These are phyloP conservation scores for Marchantia polymorpha DNA, from an alignment of 225 moss, liverwort and hornwort genomes.

Conservation along the genomic window DNA sequence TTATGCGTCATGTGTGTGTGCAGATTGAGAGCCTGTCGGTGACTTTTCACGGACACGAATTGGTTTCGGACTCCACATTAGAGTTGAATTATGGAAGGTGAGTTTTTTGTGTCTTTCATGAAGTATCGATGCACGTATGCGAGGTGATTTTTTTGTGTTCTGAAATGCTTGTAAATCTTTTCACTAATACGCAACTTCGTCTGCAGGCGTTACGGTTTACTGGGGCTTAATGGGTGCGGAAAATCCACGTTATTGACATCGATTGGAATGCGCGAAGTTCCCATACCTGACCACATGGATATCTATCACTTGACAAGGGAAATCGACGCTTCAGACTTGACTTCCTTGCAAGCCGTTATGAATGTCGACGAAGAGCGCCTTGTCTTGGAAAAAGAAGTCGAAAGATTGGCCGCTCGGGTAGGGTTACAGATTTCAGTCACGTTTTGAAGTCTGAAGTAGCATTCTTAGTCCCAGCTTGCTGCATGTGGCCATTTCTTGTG, in stretches of 20 bases:
- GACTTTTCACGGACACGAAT: slow-evolving; percentile 94
- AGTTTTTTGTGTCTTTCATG: not conserved
- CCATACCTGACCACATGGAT: slow-evolving; percentile 96
- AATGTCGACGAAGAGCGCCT: slow-evolving; percentile 82
- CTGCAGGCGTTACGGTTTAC: slow-evolving; percentile 74
- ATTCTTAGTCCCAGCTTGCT: no score
- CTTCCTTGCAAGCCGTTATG: slow-evolving; percentile 84
- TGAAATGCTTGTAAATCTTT: not conserved
- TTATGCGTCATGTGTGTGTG: not conserved
- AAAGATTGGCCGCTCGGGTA: slow-evolving; percentile 76
- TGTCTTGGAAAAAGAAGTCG: slow-evolving; percentile 76
- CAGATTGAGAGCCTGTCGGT: slow-evolving; percentile 93
- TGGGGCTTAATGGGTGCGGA: slow-evolving; percentile 87
- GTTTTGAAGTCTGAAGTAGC: no score
- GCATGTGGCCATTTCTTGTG: no score
- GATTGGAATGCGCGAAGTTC: slow-evolving; percentile 85
- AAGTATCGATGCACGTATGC: not conserved
- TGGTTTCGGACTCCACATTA: slow-evolving; percentile 81
- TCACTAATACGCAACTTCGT: not conserved
- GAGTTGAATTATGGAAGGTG: slow-evolving; percentile 95
- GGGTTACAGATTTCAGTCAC: not conserved
- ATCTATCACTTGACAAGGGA: slow-evolving; percentile 90
- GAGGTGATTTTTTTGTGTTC: not conserved
- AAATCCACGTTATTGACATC: slow-evolving; percentile 85
- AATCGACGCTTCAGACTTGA: slow-evolving; percentile 90